Evolutionary conservation across 805 yeast species (phyloP).

Genomic region (Ogataea nonfermentans): DNA sequence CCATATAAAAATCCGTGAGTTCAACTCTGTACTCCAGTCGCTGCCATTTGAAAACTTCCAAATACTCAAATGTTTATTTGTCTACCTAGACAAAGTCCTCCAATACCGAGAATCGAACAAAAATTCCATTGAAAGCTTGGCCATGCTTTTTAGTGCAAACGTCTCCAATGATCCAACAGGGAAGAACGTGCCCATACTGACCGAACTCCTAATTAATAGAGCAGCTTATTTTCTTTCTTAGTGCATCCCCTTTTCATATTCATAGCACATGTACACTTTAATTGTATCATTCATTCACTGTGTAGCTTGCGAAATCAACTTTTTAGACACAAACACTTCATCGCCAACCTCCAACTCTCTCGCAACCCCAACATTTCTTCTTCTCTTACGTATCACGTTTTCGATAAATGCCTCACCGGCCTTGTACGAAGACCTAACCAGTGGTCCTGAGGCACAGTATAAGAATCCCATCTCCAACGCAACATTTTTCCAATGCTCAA

Average conservation of each 20-base stretch:
- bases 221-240: slow-evolving; percentile 10
- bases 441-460: slow-evolving; percentile 96
- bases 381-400: slow-evolving; percentile 80
- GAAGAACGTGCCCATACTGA: slow-evolving; percentile 16
- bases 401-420: slow-evolving; percentile 98
- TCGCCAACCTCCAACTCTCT: slow-evolving; percentile 33
- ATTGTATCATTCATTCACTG: background rate
- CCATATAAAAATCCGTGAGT: slow-evolving; percentile 35
- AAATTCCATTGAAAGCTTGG: slow-evolving; percentile 70
- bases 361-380: slow-evolving; percentile 40
- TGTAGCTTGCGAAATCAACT: slow-evolving; percentile 13
- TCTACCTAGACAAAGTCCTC: slow-evolving; percentile 59
- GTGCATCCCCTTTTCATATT: background rate
- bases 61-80: slow-evolving; percentile 57
- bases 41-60: slow-evolving; percentile 56
- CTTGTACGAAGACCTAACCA: slow-evolving; percentile 93
- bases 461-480: slow-evolving; percentile 90
- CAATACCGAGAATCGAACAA: slow-evolving; percentile 58
- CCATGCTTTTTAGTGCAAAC: slow-evolving; percentile 29
- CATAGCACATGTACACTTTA: slow-evolving; percentile 4
- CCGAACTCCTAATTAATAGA: slow-evolving; percentile 17
- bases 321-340: slow-evolving; percentile 29
- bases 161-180: slow-evolving; percentile 19
- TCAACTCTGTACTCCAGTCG: slow-evolving; percentile 29
- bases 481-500: slow-evolving; percentile 85